These are phyloP conservation scores for Candida rishiriensis DNA, from an alignment of 805 yeast genomes.

Conservation along the genomic window DNA sequence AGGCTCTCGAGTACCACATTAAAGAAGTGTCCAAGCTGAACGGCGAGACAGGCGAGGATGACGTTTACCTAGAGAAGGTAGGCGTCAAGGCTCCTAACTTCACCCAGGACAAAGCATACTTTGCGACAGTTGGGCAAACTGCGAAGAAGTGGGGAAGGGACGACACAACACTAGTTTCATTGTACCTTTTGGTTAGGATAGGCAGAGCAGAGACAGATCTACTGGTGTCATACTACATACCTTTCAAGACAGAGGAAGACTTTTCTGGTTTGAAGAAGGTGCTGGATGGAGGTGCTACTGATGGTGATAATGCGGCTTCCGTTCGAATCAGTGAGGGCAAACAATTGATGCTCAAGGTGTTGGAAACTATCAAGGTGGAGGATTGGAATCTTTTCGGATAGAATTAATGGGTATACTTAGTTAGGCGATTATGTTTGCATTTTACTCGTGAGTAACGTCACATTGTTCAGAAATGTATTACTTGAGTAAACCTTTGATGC, in stretches of 20 bases:
- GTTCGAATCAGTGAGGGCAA: constrained; percentile 28
- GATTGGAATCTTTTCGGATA: constrained; percentile 46
- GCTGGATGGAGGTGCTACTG: constrained; percentile 6
- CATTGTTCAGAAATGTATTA: no score
- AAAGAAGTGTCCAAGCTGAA: constrained; percentile 48
- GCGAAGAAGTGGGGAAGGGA: constrained; percentile 50
- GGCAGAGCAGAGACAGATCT: constrained; percentile 53
- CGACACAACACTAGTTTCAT: constrained; percentile 37
- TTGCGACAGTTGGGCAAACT: constrained; percentile 36
- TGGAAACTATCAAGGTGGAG: constrained; percentile 32
- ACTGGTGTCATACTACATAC: constrained; percentile 55
- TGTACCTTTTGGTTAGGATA: constrained; percentile 56
- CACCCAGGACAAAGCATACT: constrained; percentile 23
- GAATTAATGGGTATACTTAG: no score
- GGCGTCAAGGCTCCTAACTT: constrained; percentile 8
- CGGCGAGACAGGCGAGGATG: constrained; percentile 20
- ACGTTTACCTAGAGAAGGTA: constrained; percentile 5
- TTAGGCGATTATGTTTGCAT: no score
- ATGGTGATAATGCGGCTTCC: constrained; percentile 19
- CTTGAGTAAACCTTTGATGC: no score
- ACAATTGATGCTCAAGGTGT: constrained; percentile 19
- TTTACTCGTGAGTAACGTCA: no score
- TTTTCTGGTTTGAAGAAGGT: constrained; percentile 20
- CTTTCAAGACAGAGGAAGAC: constrained; percentile 34
- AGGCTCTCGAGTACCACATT: constrained; percentile 50